Percentiles rank a stretch among this genome's conserved stretches.
Conservation (phyloP, 2,329 filamentous ascomycete species). For the Neopestalotiopsis clavispora region DNA sequence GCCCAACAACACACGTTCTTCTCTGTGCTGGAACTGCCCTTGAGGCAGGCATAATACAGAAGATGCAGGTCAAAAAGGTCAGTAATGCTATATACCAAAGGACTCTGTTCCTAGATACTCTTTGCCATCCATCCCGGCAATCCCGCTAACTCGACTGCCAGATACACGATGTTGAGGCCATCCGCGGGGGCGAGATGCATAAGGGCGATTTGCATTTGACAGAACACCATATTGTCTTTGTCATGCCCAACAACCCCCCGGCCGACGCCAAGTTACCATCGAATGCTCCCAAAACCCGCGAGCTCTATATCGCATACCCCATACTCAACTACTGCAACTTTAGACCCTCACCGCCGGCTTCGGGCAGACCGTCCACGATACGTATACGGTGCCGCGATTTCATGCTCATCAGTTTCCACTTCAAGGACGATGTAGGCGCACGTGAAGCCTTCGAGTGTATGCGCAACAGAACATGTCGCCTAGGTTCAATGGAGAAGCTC, state of each 20-base stretch:
- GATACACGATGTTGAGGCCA: conserved; percentile 67
- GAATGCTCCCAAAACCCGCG: conserved; percentile 47
- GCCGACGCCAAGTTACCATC: conserved; percentile 26
- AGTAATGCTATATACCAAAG: conserved; percentile 3
- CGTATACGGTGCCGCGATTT: conserved; percentile 92
- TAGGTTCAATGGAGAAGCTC: conserved; percentile 84
- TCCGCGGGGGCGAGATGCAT: conserved; percentile 62
- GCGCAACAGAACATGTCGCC: conserved; percentile 77
- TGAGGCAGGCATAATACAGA: conserved; percentile 13
- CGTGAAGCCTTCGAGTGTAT: conserved; percentile 89
- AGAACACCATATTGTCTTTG: conserved; percentile 61
- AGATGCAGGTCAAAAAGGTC: conserved; percentile 38
- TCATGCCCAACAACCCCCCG: conserved; percentile 28
- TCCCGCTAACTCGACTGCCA: conserved; percentile 29
- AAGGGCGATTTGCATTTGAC: conserved; percentile 64
- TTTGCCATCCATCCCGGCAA: conserved; percentile 19
- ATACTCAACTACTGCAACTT: conserved; percentile 84
- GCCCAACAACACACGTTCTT: background rate
- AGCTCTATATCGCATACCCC: conserved; percentile 94
- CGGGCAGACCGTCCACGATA: conserved; percentile 78
- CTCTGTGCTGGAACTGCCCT: background rate
- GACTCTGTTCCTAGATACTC: background rate
- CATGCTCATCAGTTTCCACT: conserved; percentile 90
- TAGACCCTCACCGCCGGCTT: conserved; percentile 72
- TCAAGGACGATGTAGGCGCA: conserved; percentile 73